Base-by-base conservation (phyloP, 2,329 filamentous ascomycete genomes). In the Phialocephala sp. region DNA sequence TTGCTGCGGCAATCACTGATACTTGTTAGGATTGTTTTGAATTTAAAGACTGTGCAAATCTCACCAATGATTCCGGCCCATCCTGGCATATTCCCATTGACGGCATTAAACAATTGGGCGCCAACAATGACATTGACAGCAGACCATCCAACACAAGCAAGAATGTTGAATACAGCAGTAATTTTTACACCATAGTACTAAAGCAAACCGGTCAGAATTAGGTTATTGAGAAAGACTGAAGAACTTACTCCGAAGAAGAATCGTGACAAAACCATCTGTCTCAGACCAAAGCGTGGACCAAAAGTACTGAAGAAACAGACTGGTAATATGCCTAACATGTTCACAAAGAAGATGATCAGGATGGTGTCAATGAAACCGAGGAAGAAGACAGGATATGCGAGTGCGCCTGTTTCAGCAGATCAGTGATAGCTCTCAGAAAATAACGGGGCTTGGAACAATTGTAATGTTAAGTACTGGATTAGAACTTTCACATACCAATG, bases 221-320 rank as follows among this genome's bases (percentile, higher is more conserved):
- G 63, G 50, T 9, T 58, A 18, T 36, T 8, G 52, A 47, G 8
- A 14, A 9, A 6, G 14, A 27, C n/a, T 9, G n/a, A 36, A 57
- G 36, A 6, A 89, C 87, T 85, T 70, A 91, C 77, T 76, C 91
- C 91, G 75, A 93, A 93, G 79, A 84, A 93, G 79, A 90, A 93
- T 41, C 91, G 83, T 12, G 89, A 88, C n/a, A 94, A 82, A 1
- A 93, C 89, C 88, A 94, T 93, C 75, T 93, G 91, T 62, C 91
- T 86, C 69, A 93, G 81, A 4, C 91, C 91, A 70, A 92, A 93
- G 9, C 80, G 80, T 2, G 91, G 89, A 2, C 91, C 91, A 74
- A 93, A 92, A 20, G 87, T 91, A 1, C 89, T 91, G 81, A 93
- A 93, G 78, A 89, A 92, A 74, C 87, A 90, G 18, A 92, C 91